These are phyloP conservation scores for Phlyctochytrium arcticum DNA, from an alignment of 192 early-diverging fungal genomes.

Conservation along the genomic window DNA sequence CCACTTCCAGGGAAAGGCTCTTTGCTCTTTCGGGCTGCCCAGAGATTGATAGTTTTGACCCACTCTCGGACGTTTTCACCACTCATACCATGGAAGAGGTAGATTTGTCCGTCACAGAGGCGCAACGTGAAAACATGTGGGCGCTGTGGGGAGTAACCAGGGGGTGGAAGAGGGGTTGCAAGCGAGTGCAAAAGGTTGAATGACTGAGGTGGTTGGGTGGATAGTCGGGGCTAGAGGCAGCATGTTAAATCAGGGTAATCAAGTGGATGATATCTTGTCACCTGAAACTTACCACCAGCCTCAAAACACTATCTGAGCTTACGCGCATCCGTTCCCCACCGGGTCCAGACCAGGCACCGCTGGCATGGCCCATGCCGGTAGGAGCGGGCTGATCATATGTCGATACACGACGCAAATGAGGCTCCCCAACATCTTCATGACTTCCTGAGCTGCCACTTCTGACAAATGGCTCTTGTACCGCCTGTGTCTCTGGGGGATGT, in stretches of 20 bases:
- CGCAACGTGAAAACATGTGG: conserved; percentile 84
- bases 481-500: no score
- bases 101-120: conserved; percentile 74
- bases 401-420: no score
- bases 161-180: conserved; percentile 77
- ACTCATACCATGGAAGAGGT: conserved; percentile 81
- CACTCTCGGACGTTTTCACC: conserved; percentile 73
- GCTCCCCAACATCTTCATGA: no score
- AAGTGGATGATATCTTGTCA: no score
- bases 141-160: conserved; percentile 74
- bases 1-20: conserved; percentile 86
- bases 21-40: conserved; percentile 87
- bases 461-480: no score
- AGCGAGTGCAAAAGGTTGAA: conserved; percentile 72
- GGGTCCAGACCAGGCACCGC: neutral
- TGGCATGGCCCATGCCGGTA: no score
- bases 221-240: neutral
- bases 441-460: no score
- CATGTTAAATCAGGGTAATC: no score
- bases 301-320: neutral
- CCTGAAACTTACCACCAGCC: neutral
- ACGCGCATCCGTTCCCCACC: neutral
- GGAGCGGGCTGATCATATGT: no score
- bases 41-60: conserved; percentile 88
- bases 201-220: conserved; percentile 13